Percentiles rank a stretch among this genome's conserved stretches.
Evolutionary conservation across 2,329 filamentous ascomycete genomes (phyloP).

Genomic region (Neofusicoccum laricinum): DNA sequence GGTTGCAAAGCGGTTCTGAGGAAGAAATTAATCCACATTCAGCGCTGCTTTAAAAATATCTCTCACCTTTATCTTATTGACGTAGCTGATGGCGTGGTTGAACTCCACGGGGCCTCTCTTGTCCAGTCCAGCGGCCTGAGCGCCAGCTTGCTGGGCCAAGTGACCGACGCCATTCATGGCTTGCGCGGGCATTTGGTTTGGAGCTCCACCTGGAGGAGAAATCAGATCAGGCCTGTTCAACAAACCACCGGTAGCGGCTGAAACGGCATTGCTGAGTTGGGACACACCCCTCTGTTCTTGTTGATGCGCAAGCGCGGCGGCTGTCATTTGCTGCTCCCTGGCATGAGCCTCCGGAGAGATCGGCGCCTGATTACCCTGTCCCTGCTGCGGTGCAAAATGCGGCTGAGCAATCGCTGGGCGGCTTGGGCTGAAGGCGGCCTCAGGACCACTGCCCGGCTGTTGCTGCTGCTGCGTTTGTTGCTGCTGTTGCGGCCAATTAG

Average conservation of each 20-base stretch:
- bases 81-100: slow-evolving; percentile 98
- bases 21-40: background rate
- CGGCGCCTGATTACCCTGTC: slow-evolving; percentile 30
- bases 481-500: slow-evolving; percentile 39
- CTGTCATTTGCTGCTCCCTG: slow-evolving; percentile 28
- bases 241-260: slow-evolving; percentile 54
- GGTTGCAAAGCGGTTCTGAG: slow-evolving; percentile 89
- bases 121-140: slow-evolving; percentile 61
- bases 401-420: slow-evolving; percentile 39
- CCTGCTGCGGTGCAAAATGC: slow-evolving; percentile 35
- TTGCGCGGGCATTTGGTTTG: slow-evolving; percentile 53
- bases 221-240: slow-evolving; percentile 28
- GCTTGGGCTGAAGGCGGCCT: slow-evolving; percentile 44
- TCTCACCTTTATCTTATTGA: slow-evolving; percentile 97
- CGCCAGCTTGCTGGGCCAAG: slow-evolving; percentile 40
- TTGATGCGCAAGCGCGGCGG: slow-evolving; percentile 53
- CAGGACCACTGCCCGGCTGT: slow-evolving; percentile 32
- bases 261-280: slow-evolving; percentile 64
- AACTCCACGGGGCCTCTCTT: slow-evolving; percentile 96
- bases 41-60: background rate
- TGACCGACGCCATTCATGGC: slow-evolving; percentile 60
- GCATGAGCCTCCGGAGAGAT: slow-evolving; percentile 38
- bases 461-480: slow-evolving; percentile 20
- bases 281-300: slow-evolving; percentile 65
- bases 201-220: slow-evolving; percentile 46